phyloP scores from a whole-genome alignment of 768 basidiomycete genomes.

The Gymnopilus junonius region DNA sequence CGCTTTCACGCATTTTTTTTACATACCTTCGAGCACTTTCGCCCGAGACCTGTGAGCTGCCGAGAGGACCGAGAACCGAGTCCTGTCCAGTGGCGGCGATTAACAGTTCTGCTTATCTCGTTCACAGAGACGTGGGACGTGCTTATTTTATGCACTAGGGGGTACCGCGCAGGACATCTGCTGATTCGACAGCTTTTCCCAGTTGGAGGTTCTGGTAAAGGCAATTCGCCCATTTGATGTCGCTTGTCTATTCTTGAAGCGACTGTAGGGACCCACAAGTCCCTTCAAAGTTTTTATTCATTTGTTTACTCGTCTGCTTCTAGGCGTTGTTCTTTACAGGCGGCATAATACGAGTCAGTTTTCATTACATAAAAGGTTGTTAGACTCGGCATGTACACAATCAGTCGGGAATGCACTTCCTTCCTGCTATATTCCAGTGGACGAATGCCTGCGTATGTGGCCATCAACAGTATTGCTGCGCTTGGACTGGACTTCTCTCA shows the following conservation, averaged over 20 bases:
- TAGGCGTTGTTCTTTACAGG: too few species aligned
- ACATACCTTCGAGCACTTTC: background rate
- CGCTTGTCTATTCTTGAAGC: background rate
- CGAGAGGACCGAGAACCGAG: background rate
- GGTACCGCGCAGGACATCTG: background rate
- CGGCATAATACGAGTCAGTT: too few species aligned
- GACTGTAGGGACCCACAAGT: background rate
- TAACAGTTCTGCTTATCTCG: background rate
- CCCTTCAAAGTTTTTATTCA: background rate
- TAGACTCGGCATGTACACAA: too few species aligned
- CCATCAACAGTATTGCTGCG: too few species aligned
- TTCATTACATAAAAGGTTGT: too few species aligned
- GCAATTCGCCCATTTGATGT: background rate
- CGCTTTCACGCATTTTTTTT: background rate
- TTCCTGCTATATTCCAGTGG: too few species aligned
- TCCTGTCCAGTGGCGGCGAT: background rate
- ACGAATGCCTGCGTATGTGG: too few species aligned
- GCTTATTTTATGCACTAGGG: background rate
- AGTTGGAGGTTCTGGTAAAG: background rate
- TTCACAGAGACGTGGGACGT: background rate
- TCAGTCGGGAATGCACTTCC: too few species aligned
- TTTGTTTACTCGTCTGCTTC: too few species aligned
- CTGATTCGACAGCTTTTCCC: background rate
- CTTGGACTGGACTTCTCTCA: too few species aligned
- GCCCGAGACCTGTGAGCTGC: background rate